phyloP scores from a whole-genome alignment of 441 rosid species.

The Adansonia grandidieri region DNA sequence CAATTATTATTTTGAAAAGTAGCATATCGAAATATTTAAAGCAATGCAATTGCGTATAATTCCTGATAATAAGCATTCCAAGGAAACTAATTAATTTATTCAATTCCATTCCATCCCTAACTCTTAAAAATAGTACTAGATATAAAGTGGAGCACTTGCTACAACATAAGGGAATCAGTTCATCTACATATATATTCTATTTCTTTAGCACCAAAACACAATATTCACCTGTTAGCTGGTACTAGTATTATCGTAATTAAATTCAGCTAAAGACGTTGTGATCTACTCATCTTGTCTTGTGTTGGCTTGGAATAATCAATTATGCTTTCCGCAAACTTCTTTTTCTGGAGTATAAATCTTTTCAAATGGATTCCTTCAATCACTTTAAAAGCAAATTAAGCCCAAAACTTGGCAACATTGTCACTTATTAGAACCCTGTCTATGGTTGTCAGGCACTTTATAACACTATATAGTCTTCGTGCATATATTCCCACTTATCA shows the following conservation, averaged over 20 bases:
- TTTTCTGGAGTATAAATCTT: slow-evolving; percentile 39
- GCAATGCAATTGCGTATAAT: neutral
- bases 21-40: slow-evolving; percentile 1
- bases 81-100: neutral
- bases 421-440: slow-evolving; percentile 48
- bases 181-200: neutral
- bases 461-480: slow-evolving; percentile 39
- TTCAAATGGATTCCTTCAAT: slow-evolving; percentile 48
- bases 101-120: neutral
- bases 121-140: neutral
- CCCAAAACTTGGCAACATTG: slow-evolving; percentile 33
- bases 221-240: neutral
- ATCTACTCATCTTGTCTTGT: slow-evolving; percentile 34
- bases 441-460: slow-evolving; percentile 48
- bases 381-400: slow-evolving; percentile 44
- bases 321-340: slow-evolving; percentile 37
- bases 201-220: too few relatives aligned
- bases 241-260: neutral
- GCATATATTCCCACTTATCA: slow-evolving; percentile 64
- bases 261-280: slow-evolving; percentile 27
- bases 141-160: neutral
- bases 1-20: neutral
- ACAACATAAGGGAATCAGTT: neutral
- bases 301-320: slow-evolving; percentile 33
- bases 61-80: neutral